Evolutionary conservation across 148 eudicot species (phyloP).

Genomic region (Vaccinium darrowii): DNA sequence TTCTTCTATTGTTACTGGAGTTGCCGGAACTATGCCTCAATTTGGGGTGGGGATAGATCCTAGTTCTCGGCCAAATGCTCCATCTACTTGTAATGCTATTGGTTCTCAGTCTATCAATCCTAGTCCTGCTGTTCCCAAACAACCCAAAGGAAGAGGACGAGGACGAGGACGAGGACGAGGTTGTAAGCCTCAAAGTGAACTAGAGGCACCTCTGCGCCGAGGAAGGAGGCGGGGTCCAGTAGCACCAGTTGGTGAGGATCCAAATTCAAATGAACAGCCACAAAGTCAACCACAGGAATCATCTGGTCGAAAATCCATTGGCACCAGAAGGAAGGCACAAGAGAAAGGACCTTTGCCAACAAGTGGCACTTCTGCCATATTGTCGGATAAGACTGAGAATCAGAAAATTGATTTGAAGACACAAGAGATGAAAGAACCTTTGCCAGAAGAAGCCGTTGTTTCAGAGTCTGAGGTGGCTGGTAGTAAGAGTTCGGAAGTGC

Average conservation of each 20-base stretch:
- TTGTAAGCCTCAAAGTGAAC: slow-evolving; percentile 39
- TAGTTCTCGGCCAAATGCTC: slow-evolving; percentile 20
- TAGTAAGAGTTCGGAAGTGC: slow-evolving; percentile 11
- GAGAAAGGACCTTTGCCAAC: neutral
- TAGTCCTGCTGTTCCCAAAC: slow-evolving; percentile 26
- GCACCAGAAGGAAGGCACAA: slow-evolving; percentile 33
- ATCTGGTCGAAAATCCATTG: slow-evolving; percentile 37
- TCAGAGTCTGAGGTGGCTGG: slow-evolving; percentile 4
- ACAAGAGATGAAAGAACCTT: neutral
- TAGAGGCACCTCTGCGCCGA: slow-evolving; percentile 57
- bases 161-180: slow-evolving; percentile 36
- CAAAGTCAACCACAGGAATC: slow-evolving; percentile 31
- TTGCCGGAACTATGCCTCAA: slow-evolving; percentile 28
- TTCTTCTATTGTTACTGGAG: slow-evolving; percentile 27
- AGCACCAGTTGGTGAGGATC: slow-evolving; percentile 33
- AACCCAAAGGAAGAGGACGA: slow-evolving; percentile 43
- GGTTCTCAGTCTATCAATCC: slow-evolving; percentile 29
- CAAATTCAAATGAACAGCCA: slow-evolving; percentile 34
- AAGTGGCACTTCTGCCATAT: slow-evolving; percentile 5
- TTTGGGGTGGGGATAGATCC: slow-evolving; percentile 25
- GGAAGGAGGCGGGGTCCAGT: slow-evolving; percentile 53
- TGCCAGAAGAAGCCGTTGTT: neutral
- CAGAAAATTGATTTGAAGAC: slow-evolving; percentile 7
- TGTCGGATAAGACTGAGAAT: slow-evolving; percentile 13
- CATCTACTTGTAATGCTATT: slow-evolving; percentile 24